Conservation (phyloP, 78 protist species). For the slime mould (Dictyostelium discoideum) region DNA sequence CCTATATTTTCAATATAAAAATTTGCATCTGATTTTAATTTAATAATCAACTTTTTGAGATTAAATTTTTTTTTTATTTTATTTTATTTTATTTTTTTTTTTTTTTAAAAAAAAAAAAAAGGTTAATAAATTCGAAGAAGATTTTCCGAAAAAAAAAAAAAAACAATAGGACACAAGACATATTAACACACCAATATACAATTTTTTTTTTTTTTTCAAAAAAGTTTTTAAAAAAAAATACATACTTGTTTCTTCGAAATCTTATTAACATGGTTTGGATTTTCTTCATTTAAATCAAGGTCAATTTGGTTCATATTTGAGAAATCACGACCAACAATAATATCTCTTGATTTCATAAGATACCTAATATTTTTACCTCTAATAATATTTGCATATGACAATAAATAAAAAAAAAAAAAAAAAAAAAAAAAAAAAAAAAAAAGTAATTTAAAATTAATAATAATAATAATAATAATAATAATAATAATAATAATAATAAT, state of each 20-base stretch:
- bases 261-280: conserved; percentile 10
- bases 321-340: conserved; percentile 42
- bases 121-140: neutral
- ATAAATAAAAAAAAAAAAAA: neutral
- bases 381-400: neutral
- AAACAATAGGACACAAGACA: too few species aligned
- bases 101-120: neutral
- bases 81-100: too few species aligned
- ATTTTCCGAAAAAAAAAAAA: too few species aligned
- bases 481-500: too few species aligned
- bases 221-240: neutral
- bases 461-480: too few species aligned
- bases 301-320: conserved; percentile 44
- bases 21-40: conserved; percentile 50
- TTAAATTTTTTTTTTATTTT: neutral
- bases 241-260: conserved; percentile 70
- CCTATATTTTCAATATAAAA: conserved; percentile 57
- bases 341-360: conserved; percentile 55
- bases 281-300: conserved; percentile 47
- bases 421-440: neutral
- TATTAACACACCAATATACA: too few species aligned
- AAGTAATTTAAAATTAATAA: too few species aligned
- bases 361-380: conserved; percentile 64
- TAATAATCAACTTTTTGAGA: conserved; percentile 26
- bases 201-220: neutral